These are phyloP conservation scores for Aspergillus sclerotialis DNA, from an alignment of 2,329 filamentous ascomycete species.

Conservation along the genomic window DNA sequence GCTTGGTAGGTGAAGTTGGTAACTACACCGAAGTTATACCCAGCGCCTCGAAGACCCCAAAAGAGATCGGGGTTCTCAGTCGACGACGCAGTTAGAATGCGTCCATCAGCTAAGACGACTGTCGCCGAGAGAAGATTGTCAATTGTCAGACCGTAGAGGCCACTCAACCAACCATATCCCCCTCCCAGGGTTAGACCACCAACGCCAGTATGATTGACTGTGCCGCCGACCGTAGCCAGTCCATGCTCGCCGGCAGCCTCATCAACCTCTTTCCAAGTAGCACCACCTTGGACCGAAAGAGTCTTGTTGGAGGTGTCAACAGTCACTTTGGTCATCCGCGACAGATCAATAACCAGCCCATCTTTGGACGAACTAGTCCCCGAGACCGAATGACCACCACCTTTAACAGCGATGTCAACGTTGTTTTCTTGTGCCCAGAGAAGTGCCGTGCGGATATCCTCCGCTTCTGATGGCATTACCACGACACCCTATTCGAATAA, in stretches of 20 bases:
- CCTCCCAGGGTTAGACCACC: conserved; percentile 53
- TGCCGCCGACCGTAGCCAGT: conserved; percentile 55
- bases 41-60: conserved; percentile 42
- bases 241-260: conserved; percentile 44
- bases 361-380: conserved; percentile 47
- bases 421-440: conserved; percentile 36
- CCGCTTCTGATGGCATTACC: conserved; percentile 33
- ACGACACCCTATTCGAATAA: conserved; percentile 35
- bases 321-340: conserved; percentile 43
- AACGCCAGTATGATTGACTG: conserved; percentile 57
- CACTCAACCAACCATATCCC: conserved; percentile 52
- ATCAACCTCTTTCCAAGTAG: conserved; percentile 51
- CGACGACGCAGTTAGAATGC: conserved; percentile 32
- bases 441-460: conserved; percentile 39
- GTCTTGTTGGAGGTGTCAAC: conserved; percentile 43
- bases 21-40: conserved; percentile 41
- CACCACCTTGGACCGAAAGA: conserved; percentile 48
- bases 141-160: conserved; percentile 48
- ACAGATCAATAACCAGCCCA: conserved; percentile 54
- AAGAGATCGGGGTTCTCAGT: conserved; percentile 43
- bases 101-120: conserved; percentile 36
- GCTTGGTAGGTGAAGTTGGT: conserved; percentile 38
- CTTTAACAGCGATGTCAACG: conserved; percentile 22
- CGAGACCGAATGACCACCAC: conserved; percentile 43
- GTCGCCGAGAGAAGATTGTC: conserved; percentile 40